These are phyloP conservation scores for Metarhizium robertsii DNA, from an alignment of 2,329 filamentous ascomycete species.

Conservation along the genomic window DNA sequence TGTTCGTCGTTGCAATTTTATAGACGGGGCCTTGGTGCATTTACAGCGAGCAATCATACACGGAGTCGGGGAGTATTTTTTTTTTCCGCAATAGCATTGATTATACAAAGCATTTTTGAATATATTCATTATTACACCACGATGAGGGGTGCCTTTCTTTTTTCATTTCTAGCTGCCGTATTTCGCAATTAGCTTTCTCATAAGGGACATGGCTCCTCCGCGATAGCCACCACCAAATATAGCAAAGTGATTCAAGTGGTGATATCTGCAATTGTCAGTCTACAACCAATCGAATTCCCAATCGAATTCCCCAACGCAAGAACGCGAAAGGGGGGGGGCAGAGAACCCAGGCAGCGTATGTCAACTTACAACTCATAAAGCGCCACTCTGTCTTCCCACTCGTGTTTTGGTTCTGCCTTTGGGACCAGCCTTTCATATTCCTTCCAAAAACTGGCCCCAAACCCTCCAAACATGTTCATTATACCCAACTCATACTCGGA, in stretches of 20 bases:
- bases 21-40: slow-evolving; percentile 6
- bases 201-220: slow-evolving; percentile 67
- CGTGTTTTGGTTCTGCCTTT: slow-evolving; percentile 68
- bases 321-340: not conserved
- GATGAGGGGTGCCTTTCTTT: not conserved
- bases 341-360: not conserved
- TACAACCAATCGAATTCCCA: not conserved
- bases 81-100: not conserved
- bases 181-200: slow-evolving; percentile 63
- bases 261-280: slow-evolving; percentile 49
- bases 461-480: slow-evolving; percentile 95
- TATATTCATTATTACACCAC: not conserved
- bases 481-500: slow-evolving; percentile 87
- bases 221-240: slow-evolving; percentile 77
- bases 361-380: slow-evolving; percentile 71
- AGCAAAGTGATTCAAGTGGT: slow-evolving; percentile 81
- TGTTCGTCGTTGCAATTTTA: not conserved
- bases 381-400: slow-evolving; percentile 75
- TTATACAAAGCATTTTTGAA: not conserved
- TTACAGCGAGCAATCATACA: slow-evolving; percentile 9
- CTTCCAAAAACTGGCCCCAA: slow-evolving; percentile 58
- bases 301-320: not conserved
- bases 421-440: slow-evolving; percentile 70
- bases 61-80: slow-evolving; percentile 14
- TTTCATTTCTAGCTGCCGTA: slow-evolving; percentile 40